phyloP scores from a whole-genome alignment of 1,284 basidiomycete species.

The Trametes polyzona region DNA sequence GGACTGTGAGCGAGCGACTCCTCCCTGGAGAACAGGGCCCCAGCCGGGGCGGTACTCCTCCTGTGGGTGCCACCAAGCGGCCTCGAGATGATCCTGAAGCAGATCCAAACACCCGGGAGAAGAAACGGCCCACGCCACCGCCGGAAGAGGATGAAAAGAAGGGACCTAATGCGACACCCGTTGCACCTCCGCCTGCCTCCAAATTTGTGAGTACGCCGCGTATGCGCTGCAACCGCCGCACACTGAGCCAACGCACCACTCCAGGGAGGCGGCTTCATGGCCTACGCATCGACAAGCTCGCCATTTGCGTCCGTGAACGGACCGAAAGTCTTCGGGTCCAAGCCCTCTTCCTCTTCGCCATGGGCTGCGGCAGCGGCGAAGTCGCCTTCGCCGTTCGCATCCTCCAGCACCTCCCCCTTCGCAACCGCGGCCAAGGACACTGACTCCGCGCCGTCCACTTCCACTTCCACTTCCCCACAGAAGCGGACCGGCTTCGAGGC shows the following conservation, averaged over 20 bases:
- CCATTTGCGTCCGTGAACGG: slow-evolving; percentile 73
- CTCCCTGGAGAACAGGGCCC: slow-evolving; percentile 24
- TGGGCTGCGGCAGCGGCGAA: slow-evolving; percentile 31
- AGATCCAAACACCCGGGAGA: slow-evolving; percentile 62
- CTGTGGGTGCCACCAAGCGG: slow-evolving; percentile 25
- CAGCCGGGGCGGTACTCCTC: slow-evolving; percentile 28
- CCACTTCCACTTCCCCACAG: slow-evolving; percentile 19
- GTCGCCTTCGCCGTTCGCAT: slow-evolving; percentile 15
- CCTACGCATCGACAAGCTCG: slow-evolving; percentile 70
- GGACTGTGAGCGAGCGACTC: slow-evolving; percentile 43
- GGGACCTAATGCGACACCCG: slow-evolving; percentile 20
- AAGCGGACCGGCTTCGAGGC: slow-evolving; percentile 67
- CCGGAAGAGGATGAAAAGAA: slow-evolving; percentile 50
- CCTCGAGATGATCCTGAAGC: slow-evolving; percentile 52
- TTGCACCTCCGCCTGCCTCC: slow-evolving; percentile 36
- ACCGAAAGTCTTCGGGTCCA: slow-evolving; percentile 61
- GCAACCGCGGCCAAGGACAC: slow-evolving; percentile 8
- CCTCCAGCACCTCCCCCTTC: slow-evolving; percentile 16
- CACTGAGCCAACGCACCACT: not conserved
- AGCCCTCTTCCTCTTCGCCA: slow-evolving; percentile 29
- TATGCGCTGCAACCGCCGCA: not conserved
- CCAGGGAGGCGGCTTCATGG: slow-evolving; percentile 65
- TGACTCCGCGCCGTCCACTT: slow-evolving; percentile 9
- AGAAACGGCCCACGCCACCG: slow-evolving; percentile 69
- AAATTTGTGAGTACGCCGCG: slow-evolving; percentile 49